Percentiles rank a stretch among this genome's conserved stretches.
These are phyloP conservation scores for Toxoplasma gondii DNA, from an alignment of 169 alveolate species.

Conservation along the genomic window DNA sequence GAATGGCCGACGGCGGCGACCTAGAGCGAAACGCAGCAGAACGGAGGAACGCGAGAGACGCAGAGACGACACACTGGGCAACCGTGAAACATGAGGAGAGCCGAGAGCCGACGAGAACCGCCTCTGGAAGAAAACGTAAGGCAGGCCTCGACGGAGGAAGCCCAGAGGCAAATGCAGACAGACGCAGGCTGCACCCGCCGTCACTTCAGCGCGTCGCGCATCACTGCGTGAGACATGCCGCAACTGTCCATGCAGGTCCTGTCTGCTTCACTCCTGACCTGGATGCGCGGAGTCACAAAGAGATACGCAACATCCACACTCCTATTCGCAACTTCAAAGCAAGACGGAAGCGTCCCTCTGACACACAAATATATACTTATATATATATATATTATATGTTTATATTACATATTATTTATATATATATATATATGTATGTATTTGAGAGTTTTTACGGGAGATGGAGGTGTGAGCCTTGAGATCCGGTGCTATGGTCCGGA, in stretches of 20 bases:
- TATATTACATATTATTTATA: background rate
- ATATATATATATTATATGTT: no score
- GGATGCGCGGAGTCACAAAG: no score
- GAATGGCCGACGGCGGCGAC: constrained; percentile 92
- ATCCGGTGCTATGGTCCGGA: background rate
- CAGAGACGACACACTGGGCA: no score
- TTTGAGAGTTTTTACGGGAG: no score
- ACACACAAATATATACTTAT: no score
- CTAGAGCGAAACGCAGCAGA: constrained; percentile 70
- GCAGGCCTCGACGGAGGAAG: background rate
- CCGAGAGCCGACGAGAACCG: background rate
- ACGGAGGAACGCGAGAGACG: background rate
- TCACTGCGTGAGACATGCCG: no score
- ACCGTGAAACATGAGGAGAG: no score
- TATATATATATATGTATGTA: background rate
- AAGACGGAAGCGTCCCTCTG: no score
- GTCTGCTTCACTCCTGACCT: no score
- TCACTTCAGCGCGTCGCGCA: no score
- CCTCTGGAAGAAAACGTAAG: background rate
- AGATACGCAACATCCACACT: background rate
- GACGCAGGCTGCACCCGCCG: no score
- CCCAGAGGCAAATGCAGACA: background rate
- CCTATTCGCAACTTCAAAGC: background rate
- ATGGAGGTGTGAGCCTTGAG: background rate
- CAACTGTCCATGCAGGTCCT: no score